phyloP scores from a whole-genome alignment of 2,329 filamentous ascomycete species.

The Diaporthe vaccinii region DNA sequence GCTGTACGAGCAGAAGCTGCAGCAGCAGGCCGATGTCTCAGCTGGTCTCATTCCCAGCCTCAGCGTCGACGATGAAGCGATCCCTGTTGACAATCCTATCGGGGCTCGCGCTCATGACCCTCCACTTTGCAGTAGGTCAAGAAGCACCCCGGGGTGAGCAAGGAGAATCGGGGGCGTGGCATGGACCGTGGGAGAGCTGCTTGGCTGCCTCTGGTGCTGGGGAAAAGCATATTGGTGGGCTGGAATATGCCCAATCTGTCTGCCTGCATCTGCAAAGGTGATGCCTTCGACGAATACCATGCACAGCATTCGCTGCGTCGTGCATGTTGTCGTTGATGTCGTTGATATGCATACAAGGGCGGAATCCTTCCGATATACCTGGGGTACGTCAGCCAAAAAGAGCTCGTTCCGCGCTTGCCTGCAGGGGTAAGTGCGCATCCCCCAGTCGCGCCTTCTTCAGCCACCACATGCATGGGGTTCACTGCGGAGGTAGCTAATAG shows the following conservation, averaged over 20 bases:
- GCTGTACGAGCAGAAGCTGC: neutral
- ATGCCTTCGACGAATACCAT: neutral
- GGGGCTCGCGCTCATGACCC: neutral
- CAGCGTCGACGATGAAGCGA: neutral
- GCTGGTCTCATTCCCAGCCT: neutral
- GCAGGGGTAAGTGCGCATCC: neutral
- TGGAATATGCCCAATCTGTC: neutral
- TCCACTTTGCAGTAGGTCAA: neutral
- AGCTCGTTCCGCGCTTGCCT: conserved; percentile 1
- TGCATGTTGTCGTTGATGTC: neutral
- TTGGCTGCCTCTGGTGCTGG: neutral
- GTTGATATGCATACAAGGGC: neutral
- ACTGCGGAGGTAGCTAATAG: no score
- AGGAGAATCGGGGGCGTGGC: neutral
- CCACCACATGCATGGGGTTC: neutral
- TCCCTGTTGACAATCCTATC: neutral
- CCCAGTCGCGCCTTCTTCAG: conserved; percentile 5
- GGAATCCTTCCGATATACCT: neutral
- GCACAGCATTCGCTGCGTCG: neutral
- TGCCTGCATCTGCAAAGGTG: neutral
- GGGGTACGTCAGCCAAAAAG: neutral
- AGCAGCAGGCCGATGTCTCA: neutral
- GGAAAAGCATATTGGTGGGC: neutral
- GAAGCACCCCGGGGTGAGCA: neutral
- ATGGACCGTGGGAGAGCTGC: neutral